phyloP scores from a whole-genome alignment of 2,329 filamentous ascomycete genomes.

The Neurospora sp. region DNA sequence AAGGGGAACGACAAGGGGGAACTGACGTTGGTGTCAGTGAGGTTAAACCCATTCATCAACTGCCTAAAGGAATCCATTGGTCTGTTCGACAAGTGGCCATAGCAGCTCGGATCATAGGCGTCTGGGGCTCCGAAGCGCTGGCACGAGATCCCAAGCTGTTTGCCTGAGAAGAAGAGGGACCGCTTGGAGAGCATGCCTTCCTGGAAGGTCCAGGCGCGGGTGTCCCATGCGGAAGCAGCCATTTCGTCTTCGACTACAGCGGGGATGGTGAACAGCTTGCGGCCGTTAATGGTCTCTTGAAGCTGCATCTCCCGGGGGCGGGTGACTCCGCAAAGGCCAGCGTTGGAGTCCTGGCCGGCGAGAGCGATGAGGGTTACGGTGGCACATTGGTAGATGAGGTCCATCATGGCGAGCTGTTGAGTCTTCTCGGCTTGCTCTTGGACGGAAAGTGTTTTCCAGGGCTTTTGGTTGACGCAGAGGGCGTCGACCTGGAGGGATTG shows the following conservation, averaged over 20 bases:
- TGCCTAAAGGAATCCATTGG: neutral
- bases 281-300: constrained; percentile 1
- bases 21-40: neutral
- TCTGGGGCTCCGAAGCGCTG: neutral
- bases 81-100: neutral
- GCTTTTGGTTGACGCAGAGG: constrained; percentile 7
- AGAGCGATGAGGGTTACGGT: constrained; percentile 5
- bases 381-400: constrained; percentile 7
- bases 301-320: neutral
- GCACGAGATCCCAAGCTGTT: constrained; percentile 4
- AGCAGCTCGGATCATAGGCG: neutral
- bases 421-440: constrained; percentile 3
- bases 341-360: constrained; percentile 5
- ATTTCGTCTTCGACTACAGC: neutral
- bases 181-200: constrained; percentile 5
- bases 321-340: constrained; percentile 2
- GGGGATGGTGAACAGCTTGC: constrained; percentile 6
- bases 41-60: neutral
- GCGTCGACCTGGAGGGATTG: constrained; percentile 3
- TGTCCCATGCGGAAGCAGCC: constrained; percentile 1
- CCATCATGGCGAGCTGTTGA: constrained; percentile 9
- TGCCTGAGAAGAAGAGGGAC: constrained; percentile 4
- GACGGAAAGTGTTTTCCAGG: neutral
- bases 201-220: constrained; percentile 9
- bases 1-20: neutral